Base-by-base conservation (phyloP, 202 grass and related monocot genomes). In the Carex sylvatica region DNA sequence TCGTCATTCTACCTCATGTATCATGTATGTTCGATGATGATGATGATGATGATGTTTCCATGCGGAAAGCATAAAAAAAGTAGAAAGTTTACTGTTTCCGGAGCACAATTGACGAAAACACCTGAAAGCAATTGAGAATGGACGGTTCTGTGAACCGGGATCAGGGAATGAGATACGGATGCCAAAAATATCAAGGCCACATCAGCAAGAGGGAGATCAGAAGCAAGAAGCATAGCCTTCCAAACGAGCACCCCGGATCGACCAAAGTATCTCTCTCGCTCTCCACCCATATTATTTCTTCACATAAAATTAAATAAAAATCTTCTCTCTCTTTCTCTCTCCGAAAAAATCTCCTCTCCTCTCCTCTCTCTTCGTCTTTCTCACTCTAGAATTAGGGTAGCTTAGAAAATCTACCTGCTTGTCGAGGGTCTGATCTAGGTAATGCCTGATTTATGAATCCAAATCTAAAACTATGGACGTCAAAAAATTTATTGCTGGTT, bases 151-250 rank as follows among this genome's bases (percentile, higher is more conserved):
- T 82, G 80, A 3, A 82, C 62, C 61, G 80, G 42, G 80, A 53
- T 42, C 23, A 67, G 36, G 80, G 24, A 36, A n/a, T 4, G 74
- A 87, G 89, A 90, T 87, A 85, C 74, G 63, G 36, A n/a, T 72
- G 65, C 61, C 44, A 70, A 93, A 98, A 98, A 98, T 98, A 98
- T 98, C 95, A 93, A 91, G 87, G 92, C 92, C 92, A 93, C 88
- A 90, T 98, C 92, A 98, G 86, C 87, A 68, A 20, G 65, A 81
- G 66, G 80, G 78, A 83, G 83, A 94, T 92, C 91, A 79, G 58
- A 62, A 67, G 75, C 71, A n/a, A 19, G 79, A 63, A 87, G 83
- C 65, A 9, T 78, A 77, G 84, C 80, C 82, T 28, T 80, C 69
- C 66, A 46, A 65, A 60, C 61, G 60, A 81, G 65, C 62, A 23